Evolutionary conservation across 2,329 filamentous ascomycete species (phyloP).

Genomic region (Gyromitra esculenta): DNA sequence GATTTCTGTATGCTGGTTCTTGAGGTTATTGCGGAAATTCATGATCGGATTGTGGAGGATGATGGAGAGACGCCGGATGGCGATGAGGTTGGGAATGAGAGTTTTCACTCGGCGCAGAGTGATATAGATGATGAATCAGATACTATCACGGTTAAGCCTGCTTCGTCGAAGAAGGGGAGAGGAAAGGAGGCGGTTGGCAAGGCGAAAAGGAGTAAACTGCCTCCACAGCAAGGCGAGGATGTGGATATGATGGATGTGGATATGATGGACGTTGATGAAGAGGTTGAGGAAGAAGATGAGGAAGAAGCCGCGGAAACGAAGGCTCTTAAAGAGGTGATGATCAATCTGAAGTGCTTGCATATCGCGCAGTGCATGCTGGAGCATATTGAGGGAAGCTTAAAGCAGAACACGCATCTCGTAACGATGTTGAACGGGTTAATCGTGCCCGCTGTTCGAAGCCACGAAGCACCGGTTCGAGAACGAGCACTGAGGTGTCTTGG

Average conservation of each 20-base stretch:
- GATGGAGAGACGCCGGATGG: constrained; percentile 67
- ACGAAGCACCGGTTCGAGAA: constrained; percentile 91
- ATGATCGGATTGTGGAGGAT: constrained; percentile 84
- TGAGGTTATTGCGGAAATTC: constrained; percentile 94
- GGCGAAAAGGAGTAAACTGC: constrained; percentile 59
- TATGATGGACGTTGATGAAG: constrained; percentile 63
- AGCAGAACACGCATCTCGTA: constrained; percentile 89
- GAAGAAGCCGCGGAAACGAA: constrained; percentile 70
- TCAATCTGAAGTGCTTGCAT: constrained; percentile 98
- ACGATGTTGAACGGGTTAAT: constrained; percentile 98
- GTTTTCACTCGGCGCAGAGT: constrained; percentile 92
- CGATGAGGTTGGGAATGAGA: constrained; percentile 70
- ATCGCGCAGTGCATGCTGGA: constrained; percentile 98
- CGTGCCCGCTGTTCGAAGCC: constrained; percentile 90
- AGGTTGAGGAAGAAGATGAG: constrained; percentile 67
- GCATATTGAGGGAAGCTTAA: constrained; percentile 86
- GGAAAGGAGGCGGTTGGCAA: constrained; percentile 53
- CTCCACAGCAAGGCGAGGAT: constrained; percentile 60
- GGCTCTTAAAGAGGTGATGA: constrained; percentile 87
- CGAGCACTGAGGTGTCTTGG: constrained; percentile 88
- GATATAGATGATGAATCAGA: constrained; percentile 68
- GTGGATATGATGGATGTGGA: constrained; percentile 65
- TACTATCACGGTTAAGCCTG: constrained; percentile 40
- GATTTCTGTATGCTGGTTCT: constrained; percentile 87
- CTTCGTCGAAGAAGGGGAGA: constrained; percentile 11